Conservation (phyloP, 176 grass and related monocot species). For the Tuctoria greenei region DNA sequence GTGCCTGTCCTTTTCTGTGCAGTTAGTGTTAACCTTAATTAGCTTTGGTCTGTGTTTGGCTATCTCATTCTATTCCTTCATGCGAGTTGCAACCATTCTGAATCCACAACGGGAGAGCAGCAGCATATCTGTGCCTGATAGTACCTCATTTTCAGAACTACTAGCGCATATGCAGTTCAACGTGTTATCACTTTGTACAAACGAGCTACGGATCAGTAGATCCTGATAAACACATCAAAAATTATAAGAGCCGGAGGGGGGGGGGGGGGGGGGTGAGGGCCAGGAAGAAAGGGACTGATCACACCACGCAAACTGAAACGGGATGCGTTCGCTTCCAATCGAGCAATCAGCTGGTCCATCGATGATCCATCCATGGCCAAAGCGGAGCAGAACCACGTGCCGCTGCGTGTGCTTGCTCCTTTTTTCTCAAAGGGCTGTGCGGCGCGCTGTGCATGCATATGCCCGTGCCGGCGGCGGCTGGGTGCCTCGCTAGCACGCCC, state of each 20-base stretch:
- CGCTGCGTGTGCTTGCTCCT: conserved; percentile 27
- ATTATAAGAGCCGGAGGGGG: not conserved
- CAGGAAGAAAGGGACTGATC: not conserved
- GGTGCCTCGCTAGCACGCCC: not conserved
- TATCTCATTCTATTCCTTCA: not conserved
- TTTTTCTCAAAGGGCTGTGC: not conserved
- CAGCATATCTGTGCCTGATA: not conserved
- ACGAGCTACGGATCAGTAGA: not conserved
- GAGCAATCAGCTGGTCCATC: conserved; percentile 14
- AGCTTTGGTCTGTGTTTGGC: not conserved
- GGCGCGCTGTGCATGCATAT: conserved; percentile 29
- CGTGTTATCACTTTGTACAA: no score
- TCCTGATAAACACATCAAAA: not conserved
- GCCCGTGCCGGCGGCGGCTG: conserved; percentile 23
- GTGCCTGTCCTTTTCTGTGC: not conserved
- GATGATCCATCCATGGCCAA: not conserved
- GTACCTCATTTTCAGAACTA: not conserved
- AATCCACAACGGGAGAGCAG: not conserved
- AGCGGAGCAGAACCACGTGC: conserved; percentile 35
- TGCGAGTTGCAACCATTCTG: not conserved
- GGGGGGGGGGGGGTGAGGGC: not conserved
- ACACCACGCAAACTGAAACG: not conserved
- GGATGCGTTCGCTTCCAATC: not conserved
- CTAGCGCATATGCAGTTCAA: no score
- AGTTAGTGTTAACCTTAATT: not conserved